Base-by-base conservation (phyloP, 805 yeast species). In the Kazachstania viticola region DNA sequence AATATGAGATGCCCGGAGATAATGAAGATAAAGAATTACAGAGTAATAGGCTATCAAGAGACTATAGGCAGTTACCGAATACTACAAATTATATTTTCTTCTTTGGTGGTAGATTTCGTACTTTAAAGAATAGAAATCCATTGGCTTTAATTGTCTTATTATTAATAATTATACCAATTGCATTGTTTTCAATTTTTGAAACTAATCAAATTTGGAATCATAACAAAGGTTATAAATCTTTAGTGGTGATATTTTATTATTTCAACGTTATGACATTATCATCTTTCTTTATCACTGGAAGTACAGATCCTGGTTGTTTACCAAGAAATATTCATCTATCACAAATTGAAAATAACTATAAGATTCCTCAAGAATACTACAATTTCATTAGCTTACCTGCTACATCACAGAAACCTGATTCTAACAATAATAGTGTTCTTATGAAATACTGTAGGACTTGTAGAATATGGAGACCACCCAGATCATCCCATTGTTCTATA, bases 381-480 rank as follows among this genome's bases (percentile, higher is more conserved):
- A 67, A 64, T 41, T 46, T 56, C 9, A 62, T 73, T 1, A 51
- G 64, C 1, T 45, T 77, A 8, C 82, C 83, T 0, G 61, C 68
- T 1, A 30, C 12, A 26, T 29, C 17, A 32, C 27, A 17, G 13
- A 15, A 36, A 6, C 25, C 14, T n/a, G 21, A 19, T 11, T 19
- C 21, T 11, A 23, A 37, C 23, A 27, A 28, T 9, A 16, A n/a
- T 12, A 29, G 34, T 8, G 34, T 46, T 14, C 61, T 67, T 1
- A 71, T 72, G 16, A 71, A 71, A 42, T 77, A 76, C 49, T 78
- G 87, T 44, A 29, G 67, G 1, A 64, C 77, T 1, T 82, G 94
- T 46, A 57, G 69, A 19, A 64, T 74, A 27, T 81, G 93, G 88
- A 56, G 88, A 41, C 78, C 84, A 8, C 82, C 85, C 1, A 56